Percentiles rank a stretch among this genome's conserved stretches.
Evolutionary conservation across 345 rosid species (phyloP).

Genomic region (Aquilaria sinensis): DNA sequence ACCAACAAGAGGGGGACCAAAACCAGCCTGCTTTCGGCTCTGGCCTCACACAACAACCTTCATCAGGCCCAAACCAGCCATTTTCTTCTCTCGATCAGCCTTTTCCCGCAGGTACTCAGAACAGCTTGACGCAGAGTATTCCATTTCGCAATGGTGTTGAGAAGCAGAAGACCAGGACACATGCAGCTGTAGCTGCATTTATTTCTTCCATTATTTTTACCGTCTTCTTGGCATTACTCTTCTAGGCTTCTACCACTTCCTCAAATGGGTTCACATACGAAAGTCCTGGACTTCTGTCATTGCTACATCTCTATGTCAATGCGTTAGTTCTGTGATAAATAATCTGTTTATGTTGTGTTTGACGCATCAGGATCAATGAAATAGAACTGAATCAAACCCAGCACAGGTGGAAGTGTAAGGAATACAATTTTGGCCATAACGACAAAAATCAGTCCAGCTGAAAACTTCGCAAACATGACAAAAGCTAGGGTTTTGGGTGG

Average conservation of each 20-base stretch:
- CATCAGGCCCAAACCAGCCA: constrained; percentile 33
- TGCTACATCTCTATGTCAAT: too few species aligned
- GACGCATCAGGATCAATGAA: too few species aligned
- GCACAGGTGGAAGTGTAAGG: too few species aligned
- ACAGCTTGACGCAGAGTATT: constrained; percentile 14
- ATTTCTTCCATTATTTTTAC: constrained; percentile 6
- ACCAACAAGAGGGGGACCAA: constrained; percentile 18
- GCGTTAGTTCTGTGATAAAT: too few species aligned
- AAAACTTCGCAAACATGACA: too few species aligned
- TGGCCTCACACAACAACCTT: constrained; percentile 31
- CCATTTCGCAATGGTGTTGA: constrained; percentile 33
- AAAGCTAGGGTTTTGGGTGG: too few species aligned
- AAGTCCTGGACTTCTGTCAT: not conserved
- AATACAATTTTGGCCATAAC: too few species aligned
- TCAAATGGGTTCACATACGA: constrained; percentile 9
- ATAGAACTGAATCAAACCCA: too few species aligned
- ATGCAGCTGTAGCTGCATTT: constrained; percentile 5
- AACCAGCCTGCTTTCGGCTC: constrained; percentile 17
- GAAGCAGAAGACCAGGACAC: constrained; percentile 6
- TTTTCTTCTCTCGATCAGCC: constrained; percentile 31
- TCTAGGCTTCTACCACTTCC: constrained; percentile 2
- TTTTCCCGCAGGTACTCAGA: constrained; percentile 22
- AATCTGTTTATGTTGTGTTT: too few species aligned
- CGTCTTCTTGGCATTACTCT: constrained; percentile 7
- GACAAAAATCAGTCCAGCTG: too few species aligned